phyloP scores from a whole-genome alignment of 345 rosid genomes.

The Luvunga scandens region DNA sequence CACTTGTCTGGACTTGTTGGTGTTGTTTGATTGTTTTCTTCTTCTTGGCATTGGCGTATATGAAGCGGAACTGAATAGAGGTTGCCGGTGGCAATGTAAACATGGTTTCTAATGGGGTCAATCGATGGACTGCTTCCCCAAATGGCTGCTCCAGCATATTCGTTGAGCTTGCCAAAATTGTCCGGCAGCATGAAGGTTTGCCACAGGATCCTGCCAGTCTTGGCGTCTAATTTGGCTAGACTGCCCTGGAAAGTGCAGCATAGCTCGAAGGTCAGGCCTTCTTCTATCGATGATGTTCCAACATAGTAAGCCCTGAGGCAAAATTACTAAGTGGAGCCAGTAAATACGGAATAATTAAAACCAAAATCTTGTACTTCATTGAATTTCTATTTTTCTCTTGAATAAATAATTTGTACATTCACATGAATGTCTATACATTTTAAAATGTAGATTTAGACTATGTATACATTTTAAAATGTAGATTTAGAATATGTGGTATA shows the following conservation, averaged over 20 bases:
- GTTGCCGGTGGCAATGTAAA: conserved; percentile 36
- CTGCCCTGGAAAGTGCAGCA: conserved; percentile 35
- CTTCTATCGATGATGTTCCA: conserved; percentile 29
- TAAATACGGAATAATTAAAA: too few species aligned
- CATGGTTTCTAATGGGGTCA: conserved; percentile 24
- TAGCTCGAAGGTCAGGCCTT: conserved; percentile 9
- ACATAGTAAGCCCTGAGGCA: conserved; percentile 22
- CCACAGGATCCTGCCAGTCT: conserved; percentile 22
- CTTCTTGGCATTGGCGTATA: conserved; percentile 26
- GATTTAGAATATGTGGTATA: too few species aligned
- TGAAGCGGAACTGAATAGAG: conserved; percentile 28
- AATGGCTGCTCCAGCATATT: conserved; percentile 29
- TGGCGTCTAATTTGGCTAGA: conserved; percentile 17
- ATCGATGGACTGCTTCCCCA: conserved; percentile 41
- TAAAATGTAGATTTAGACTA: too few species aligned
- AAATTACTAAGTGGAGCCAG: background rate
- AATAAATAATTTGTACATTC: too few species aligned
- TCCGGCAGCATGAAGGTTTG: conserved; percentile 29
- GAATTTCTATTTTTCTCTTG: too few species aligned
- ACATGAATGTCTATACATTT: too few species aligned
- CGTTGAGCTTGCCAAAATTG: conserved; percentile 11
- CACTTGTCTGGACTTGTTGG: conserved; percentile 21
- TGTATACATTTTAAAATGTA: too few species aligned
- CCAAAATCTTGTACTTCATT: too few species aligned
- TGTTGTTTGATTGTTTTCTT: conserved; percentile 21